Base-by-base conservation (phyloP, 768 basidiomycete species). In the Podaxis carcinomalis region DNA sequence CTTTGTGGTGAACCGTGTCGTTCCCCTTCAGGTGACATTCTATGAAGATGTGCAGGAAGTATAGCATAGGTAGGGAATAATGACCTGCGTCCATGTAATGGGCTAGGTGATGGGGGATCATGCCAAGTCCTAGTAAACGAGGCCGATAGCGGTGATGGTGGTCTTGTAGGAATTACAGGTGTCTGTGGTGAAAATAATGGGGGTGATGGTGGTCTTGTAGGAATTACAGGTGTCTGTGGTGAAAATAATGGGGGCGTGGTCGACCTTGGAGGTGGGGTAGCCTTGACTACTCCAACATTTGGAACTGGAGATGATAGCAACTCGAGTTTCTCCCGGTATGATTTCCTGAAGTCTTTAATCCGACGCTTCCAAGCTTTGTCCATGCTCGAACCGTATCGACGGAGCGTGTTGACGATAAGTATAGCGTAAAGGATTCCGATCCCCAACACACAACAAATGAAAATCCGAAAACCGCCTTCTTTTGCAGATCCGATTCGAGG, bases 371-470 rank as follows among this genome's bases (percentile, higher is more conserved):
- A 73, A 19, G 64, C 69, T 63, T 62, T 60, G 56, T 75, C 74
- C 70, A 73, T 67, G 2, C 55, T 63, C n/a, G 68, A 67, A 13
- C 84, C 83, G 59, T 86, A 87, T 19, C 71, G 76, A 50, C 76
- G 69, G 66, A 88, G 77, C 2, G 83, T 84, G 56, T 71, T 69
- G 19, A 86, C 70, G 52, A 86, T 82, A 50, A 86, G 72, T 1
- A 53, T 61, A 51, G 86, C 79, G 60, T 86, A 84, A 32, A 87
- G 35, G 7, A 85, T 36, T 0, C 88, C 87, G 14, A 88, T 52
- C 1, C 71, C 68, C 44, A 88, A 78, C 3, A 86, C 66, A 0
- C 68, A 67, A 0, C 84, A 80, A 55, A 89, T 69, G 2, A 73
- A 75, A 27, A 84, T 68, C 19, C 86, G 80, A 2, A 66, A 52